Conservation (phyloP, 148 eudicot species). For the Heliosperma pusillum region DNA sequence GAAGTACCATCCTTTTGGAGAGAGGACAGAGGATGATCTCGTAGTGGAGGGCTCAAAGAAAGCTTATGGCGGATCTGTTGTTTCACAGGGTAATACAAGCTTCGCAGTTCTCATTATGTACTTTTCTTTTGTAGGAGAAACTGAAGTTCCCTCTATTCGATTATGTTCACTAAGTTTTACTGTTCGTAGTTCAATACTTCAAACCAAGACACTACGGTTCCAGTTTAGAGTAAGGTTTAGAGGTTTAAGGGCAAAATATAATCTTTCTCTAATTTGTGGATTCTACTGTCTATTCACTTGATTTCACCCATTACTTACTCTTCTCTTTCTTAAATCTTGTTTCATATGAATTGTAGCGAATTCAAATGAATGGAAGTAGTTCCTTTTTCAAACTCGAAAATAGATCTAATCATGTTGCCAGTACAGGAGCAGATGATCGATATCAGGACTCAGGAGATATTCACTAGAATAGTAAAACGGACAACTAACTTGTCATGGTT, state of each 20-base stretch:
- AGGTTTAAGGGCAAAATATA: too few relatives aligned
- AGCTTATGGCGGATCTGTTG: conserved; percentile 44
- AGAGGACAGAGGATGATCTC: conserved; percentile 34
- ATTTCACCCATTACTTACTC: too few relatives aligned
- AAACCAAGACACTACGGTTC: too few relatives aligned
- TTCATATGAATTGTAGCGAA: too few relatives aligned
- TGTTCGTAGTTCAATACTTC: too few relatives aligned
- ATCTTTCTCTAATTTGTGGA: too few relatives aligned
- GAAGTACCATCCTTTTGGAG: conserved; percentile 28
- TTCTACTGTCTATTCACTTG: too few relatives aligned
- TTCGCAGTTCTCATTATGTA: background rate
- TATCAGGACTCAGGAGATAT: conserved; percentile 8
- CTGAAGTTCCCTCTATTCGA: background rate
- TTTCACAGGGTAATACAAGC: conserved; percentile 48
- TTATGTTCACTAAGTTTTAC: too few relatives aligned
- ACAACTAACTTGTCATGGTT: conserved; percentile 52
- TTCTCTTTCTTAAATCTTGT: too few relatives aligned
- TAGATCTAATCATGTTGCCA: conserved; percentile 28
- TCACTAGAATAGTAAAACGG: conserved; percentile 38
- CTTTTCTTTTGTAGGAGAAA: background rate
- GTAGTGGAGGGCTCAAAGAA: conserved; percentile 54
- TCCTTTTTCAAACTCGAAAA: background rate
- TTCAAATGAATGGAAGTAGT: too few relatives aligned
- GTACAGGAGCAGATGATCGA: conserved; percentile 60
- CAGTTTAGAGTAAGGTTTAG: too few relatives aligned